Base-by-base conservation (phyloP, 768 basidiomycete genomes). In the Pilatotrama ljubarskyi region DNA sequence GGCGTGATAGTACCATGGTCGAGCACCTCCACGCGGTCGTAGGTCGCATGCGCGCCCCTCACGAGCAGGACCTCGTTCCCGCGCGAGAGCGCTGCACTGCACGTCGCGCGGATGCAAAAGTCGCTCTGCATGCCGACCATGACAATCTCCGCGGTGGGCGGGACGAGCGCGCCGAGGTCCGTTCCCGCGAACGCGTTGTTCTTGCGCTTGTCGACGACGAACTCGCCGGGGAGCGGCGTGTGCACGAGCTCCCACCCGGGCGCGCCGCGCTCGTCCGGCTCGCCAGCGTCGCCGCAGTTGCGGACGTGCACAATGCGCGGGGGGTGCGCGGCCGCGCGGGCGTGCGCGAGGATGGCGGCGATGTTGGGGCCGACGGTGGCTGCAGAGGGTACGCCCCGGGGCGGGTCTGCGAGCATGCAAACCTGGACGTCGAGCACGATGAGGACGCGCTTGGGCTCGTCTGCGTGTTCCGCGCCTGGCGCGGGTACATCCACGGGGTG, bases 171-270 rank as follows among this genome's bases (percentile, higher is more conserved):
- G 8, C 72, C 79, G 3, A 90, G 76, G 11, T 52, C 61, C 18
- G 87, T 89, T 11, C 84, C 84, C 0, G 80, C 77, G 63, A 89
- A 90, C 25, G 87, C 85, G 64, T 89, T 88, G 74, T 84, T 87
- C 74, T 71, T 69, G 49, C 75, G 74, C 74, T 88, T 89, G 74
- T 89, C 86, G 46, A 89, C 64, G 51, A 87, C 75, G 50, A 73
- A 69, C 69, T 89, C 87, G 66, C 76, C 66, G 0, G 78, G 70
- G 8, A 77, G 76, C 0, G 84, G 82, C 17, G 75, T 65, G 72
- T 84, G 82, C 55, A 79, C 78, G 65, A 90, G 83, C 64, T 82
- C 71, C 88, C 87, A 90, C 3, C 86, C 86, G 0, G 77, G 69
- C 0, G 82, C 73, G 60, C 75, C 62, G 0, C 79, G 81, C 67